phyloP scores from a whole-genome alignment of 352 stramenopile species.

The Pythium aristosporum region DNA sequence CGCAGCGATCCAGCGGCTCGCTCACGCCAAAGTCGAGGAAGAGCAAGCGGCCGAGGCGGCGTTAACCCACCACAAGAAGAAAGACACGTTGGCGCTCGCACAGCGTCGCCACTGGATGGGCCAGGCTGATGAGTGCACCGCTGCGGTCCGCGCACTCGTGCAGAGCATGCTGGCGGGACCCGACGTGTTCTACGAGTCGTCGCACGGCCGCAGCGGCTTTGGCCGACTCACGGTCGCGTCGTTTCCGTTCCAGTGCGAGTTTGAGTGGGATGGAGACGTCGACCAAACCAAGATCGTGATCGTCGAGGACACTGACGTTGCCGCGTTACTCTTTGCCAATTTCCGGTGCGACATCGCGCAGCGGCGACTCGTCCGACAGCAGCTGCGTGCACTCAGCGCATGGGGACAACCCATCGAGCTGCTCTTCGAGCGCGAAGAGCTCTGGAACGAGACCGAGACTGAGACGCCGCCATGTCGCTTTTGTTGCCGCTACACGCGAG shows the following conservation, averaged over 20 bases:
- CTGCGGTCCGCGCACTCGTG: conserved; percentile 30
- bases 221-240: conserved; percentile 42
- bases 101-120: conserved; percentile 36
- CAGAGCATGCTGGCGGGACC: conserved; percentile 38
- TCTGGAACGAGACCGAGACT: background rate
- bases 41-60: background rate
- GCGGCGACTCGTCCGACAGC: conserved; percentile 33
- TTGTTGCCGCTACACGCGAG: conserved; percentile 4
- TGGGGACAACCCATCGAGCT: conserved; percentile 8
- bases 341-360: conserved; percentile 31
- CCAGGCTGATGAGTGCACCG: conserved; percentile 30
- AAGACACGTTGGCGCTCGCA: background rate
- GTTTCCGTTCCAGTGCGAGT: conserved; percentile 47
- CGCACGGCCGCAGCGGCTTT: conserved; percentile 24
- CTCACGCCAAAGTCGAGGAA: conserved; percentile 27
- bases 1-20: conserved; percentile 32
- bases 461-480: background rate
- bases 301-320: conserved; percentile 32
- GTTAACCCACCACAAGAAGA: conserved; percentile 13
- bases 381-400: conserved; percentile 32
- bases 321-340: conserved; percentile 30
- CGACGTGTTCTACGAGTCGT: conserved; percentile 39
- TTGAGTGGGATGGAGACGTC: conserved; percentile 34
- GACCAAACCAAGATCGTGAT: conserved; percentile 22
- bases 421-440: conserved; percentile 9